phyloP scores from a whole-genome alignment of 2,329 filamentous ascomycete species.

The Anthostomella pinea region DNA sequence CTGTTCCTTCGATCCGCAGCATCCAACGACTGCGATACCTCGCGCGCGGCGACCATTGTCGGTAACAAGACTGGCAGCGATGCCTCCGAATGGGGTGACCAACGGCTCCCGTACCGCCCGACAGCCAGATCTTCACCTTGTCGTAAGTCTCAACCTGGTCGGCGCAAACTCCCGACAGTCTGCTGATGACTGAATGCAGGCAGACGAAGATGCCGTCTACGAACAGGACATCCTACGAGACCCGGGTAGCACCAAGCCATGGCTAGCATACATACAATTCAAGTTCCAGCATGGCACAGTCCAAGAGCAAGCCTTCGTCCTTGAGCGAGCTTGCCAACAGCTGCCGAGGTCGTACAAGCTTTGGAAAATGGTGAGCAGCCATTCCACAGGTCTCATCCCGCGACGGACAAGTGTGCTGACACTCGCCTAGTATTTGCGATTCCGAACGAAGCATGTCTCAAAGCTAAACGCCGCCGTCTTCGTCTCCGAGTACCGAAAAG shows the following conservation, averaged over 20 bases:
- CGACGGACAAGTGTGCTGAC: constrained; percentile 14
- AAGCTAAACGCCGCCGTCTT: constrained; percentile 81
- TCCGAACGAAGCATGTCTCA: constrained; percentile 76
- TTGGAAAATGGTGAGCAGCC: constrained; percentile 76
- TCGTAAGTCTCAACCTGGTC: constrained; percentile 35
- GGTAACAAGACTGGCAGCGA: constrained; percentile 21
- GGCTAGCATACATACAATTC: constrained; percentile 90
- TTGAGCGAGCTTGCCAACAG: constrained; percentile 87
- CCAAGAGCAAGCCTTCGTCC: constrained; percentile 79
- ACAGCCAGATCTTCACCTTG: constrained; percentile 46
- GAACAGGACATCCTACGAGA: constrained; percentile 93
- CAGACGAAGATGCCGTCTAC: constrained; percentile 88
- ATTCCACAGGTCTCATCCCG: constrained; percentile 5
- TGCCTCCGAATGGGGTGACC: constrained; percentile 31
- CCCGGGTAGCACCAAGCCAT: constrained; percentile 82
- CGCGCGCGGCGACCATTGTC: constrained; percentile 19
- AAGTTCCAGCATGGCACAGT: constrained; percentile 83
- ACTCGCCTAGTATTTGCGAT: constrained; percentile 68
- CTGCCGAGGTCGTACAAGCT: constrained; percentile 95
- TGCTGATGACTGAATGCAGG: constrained; percentile 44
- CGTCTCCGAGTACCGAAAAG: constrained; percentile 80
- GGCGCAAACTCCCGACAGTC: background rate
- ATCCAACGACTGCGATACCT: constrained; percentile 8
- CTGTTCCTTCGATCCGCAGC: constrained; percentile 4
- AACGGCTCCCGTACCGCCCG: constrained; percentile 32